Conservation (phyloP, 2,329 filamentous ascomycete genomes). For the Neospermospora avenae region DNA sequence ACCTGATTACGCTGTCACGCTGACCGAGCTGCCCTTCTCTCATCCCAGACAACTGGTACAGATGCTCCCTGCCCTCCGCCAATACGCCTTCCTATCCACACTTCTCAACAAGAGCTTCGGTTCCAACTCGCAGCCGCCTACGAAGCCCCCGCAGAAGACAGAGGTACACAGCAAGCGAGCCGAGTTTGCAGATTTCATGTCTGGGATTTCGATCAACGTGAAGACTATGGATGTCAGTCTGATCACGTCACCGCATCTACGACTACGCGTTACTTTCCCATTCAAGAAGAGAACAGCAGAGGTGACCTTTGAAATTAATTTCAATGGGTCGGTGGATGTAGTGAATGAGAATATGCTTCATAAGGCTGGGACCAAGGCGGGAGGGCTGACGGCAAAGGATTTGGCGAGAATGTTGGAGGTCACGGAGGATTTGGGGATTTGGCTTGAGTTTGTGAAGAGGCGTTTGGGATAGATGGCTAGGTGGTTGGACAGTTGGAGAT, state of each 20-base stretch:
- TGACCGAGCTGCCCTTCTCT: slow-evolving; percentile 69
- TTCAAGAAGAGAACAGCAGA: slow-evolving; percentile 29
- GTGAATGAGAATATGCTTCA: slow-evolving; percentile 31
- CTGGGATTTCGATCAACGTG: slow-evolving; percentile 7
- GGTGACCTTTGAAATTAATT: slow-evolving; percentile 32
- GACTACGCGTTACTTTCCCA: slow-evolving; percentile 31
- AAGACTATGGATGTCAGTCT: slow-evolving; percentile 32
- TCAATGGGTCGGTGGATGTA: slow-evolving; percentile 32
- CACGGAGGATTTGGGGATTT: slow-evolving; percentile 47
- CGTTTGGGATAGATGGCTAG: slow-evolving; percentile 24
- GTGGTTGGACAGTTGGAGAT: background rate
- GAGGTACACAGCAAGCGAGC: slow-evolving; percentile 26
- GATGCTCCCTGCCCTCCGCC: slow-evolving; percentile 70
- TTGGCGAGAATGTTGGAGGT: slow-evolving; percentile 44
- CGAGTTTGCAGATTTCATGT: slow-evolving; percentile 33
- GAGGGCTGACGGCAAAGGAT: slow-evolving; percentile 31
- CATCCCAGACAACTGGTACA: slow-evolving; percentile 74
- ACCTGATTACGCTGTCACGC: slow-evolving; percentile 64
- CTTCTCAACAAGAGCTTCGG: slow-evolving; percentile 62
- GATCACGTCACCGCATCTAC: slow-evolving; percentile 29
- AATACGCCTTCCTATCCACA: slow-evolving; percentile 68
- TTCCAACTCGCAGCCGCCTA: slow-evolving; percentile 5
- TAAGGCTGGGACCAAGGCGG: slow-evolving; percentile 14
- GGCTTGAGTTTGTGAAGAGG: slow-evolving; percentile 46
- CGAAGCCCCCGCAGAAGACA: slow-evolving; percentile 8